These are phyloP conservation scores for Yarrowia sp. DNA, from an alignment of 805 yeast species.

Conservation along the genomic window DNA sequence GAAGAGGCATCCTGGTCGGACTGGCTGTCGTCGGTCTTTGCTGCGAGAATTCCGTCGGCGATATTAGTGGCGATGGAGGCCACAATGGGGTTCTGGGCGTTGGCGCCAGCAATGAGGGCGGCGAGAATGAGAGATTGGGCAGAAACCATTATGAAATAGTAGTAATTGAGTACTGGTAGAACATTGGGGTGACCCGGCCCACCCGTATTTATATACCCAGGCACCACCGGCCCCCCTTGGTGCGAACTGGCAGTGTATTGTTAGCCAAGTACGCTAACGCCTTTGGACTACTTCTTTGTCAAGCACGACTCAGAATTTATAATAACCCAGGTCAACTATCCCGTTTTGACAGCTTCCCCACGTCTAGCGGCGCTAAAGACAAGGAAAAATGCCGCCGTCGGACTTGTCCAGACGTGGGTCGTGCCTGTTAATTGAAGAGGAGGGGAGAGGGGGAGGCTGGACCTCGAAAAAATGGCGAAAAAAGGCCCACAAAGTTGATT, in stretches of 20 bases:
- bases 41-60: not conserved
- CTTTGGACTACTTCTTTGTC: not conserved
- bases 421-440: not conserved
- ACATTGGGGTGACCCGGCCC: too few relatives aligned
- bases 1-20: slow-evolving; percentile 1
- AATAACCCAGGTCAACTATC: not conserved
- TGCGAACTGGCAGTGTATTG: too few relatives aligned
- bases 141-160: not conserved
- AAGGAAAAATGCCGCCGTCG: not conserved
- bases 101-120: not conserved
- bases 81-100: slow-evolving; percentile 19
- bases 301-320: slow-evolving; percentile 3
- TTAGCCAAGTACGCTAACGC: not conserved
- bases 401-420: not conserved
- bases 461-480: too few relatives aligned
- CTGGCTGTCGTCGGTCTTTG: slow-evolving; percentile 8
- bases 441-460: not conserved
- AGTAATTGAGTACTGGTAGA: too few relatives aligned
- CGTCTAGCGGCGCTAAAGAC: not conserved
- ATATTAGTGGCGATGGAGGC: not conserved
- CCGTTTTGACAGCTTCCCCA: not conserved
- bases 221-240: too few relatives aligned
- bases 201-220: not conserved
- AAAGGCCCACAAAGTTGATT: too few relatives aligned
- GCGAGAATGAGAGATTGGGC: not conserved